Evolutionary conservation across 495 filamentous ascomycete genomes (phyloP), one percentile per base, ranked within the genome.

Genomic region (Hypomontagnella monticulosa): DNA sequence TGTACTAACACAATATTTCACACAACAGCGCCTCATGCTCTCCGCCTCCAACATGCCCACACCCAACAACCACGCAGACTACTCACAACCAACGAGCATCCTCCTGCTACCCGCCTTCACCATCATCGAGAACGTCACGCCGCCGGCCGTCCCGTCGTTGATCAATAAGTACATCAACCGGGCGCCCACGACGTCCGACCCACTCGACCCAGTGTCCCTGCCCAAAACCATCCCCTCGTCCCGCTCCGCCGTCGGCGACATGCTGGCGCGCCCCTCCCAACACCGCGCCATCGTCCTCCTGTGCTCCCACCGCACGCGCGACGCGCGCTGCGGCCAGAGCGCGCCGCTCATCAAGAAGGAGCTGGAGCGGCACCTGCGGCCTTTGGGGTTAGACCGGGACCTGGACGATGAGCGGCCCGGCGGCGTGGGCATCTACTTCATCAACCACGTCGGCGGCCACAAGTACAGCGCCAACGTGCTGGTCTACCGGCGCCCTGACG

Each of bases 381-480:
- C 90, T 0, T 79, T 94, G 2, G 92, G 93, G 0, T 77, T 99
- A 4, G 93, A 91, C 74, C 88, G 96, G 18, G 95, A 98, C 71
- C 77, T 93, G 34, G 86, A 93, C 50, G 95, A 99, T 71, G 87
- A 90, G 74, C 75, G 95, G 38, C 89, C 92, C 0, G 94, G 93
- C 12, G 95, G 96, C 1, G 93, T 96, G 3, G 93, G 92, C 1
- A 90, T 99, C 50, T 94, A 97, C 70, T 99, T 98, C 72, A 93
- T 98, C 67, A 93, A 87, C 65, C 95, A 99, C 72, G 92, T 97
- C 0, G 95, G 95, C 9, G 95, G 95, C 0, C 95, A 99, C 72
- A 96, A 96, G 77, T 98, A 92, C 73, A 85, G 87, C 5, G 95
- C 94, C 1, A 99, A 99, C 69, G 84, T 97, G 67, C 89, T 99